Evolutionary conservation across 2,329 filamentous ascomycete genomes (phyloP).

Genomic region (Polychaeton citri): DNA sequence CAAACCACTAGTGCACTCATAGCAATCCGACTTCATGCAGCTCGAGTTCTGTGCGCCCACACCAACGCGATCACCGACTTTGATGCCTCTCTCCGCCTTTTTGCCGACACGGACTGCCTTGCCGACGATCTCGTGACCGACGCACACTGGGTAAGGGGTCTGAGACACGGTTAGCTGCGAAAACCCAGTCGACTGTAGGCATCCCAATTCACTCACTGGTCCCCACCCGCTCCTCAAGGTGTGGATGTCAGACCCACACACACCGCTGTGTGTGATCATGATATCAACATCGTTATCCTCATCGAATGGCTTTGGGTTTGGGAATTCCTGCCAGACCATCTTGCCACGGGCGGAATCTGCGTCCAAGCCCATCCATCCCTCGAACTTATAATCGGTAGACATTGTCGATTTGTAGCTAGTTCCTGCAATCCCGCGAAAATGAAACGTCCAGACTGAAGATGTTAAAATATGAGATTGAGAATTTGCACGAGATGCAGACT

Average conservation of each 20-base stretch:
- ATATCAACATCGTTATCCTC: slow-evolving; percentile 27
- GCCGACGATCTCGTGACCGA: slow-evolving; percentile 23
- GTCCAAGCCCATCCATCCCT: slow-evolving; percentile 45
- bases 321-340: slow-evolving; percentile 39
- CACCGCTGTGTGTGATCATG: slow-evolving; percentile 26
- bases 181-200: no score
- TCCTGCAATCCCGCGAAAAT: no score
- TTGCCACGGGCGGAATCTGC: slow-evolving; percentile 37
- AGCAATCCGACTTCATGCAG: slow-evolving; percentile 36
- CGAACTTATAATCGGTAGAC: slow-evolving; percentile 35
- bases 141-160: slow-evolving; percentile 12
- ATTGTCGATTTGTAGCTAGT: no score
- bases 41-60: slow-evolving; percentile 37
- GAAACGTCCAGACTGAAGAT: no score
- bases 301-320: slow-evolving; percentile 23
- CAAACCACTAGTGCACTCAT: slow-evolving; percentile 35
- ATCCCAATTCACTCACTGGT: slow-evolving; percentile 21
- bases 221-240: slow-evolving; percentile 27
- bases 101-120: slow-evolving; percentile 20
- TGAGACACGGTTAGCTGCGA: no score
- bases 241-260: slow-evolving; percentile 20
- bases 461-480: no score
- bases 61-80: slow-evolving; percentile 31
- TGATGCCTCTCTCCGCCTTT: slow-evolving; percentile 19
- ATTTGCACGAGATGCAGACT: no score